Evolutionary conservation across 208 protist species (phyloP), one percentile per base, ranked within the genome.

Genomic region (Acanthamoeba sp.): DNA sequence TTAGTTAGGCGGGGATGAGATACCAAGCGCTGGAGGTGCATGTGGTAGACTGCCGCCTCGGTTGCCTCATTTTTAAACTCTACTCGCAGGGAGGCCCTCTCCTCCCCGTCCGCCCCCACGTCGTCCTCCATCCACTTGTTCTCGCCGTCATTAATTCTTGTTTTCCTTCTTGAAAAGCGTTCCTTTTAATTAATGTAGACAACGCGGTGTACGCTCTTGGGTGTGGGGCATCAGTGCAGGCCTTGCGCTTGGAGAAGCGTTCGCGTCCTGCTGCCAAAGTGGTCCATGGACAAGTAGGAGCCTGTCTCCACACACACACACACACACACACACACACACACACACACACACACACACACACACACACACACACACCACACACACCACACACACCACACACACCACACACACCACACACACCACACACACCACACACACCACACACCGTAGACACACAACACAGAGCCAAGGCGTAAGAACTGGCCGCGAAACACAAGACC

Each of bases 201-300:
- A 52, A 20, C 18, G 48, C 48, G 12, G 48, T 52, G 14, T 10
- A 52, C 48, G 18, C 12, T 20, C 48, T 52, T 18, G 48, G 42
- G 12, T 1, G 42, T 24, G 0, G 2, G 24, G 24, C 1, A 4
- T 22, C 2, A 38, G 40, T 84, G 73, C 40, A 84, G 40, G 0
- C 38, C 40, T 7, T 27, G 73, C 38, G 42, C 6, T 16, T 40
- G 50, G 3, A 91, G 84, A 3, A 91, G 52, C 29, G 57, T 62
- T 2, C 84, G 84, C 20, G 48, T 91, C 84, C 38, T 91, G 84
- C 55, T 71, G 14, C 57, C 55, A 24, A 91, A 91, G 48, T 91
- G 84, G 32, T 91, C 84, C 84, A 91, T 91, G 0, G 84, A 91
- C 18, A 91, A 18, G 84, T 91, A 91, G 20, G 73, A 55, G 5